Evolutionary conservation across 164 flowering plant species (phyloP).

Genomic region (Macadamia tetraphylla): DNA sequence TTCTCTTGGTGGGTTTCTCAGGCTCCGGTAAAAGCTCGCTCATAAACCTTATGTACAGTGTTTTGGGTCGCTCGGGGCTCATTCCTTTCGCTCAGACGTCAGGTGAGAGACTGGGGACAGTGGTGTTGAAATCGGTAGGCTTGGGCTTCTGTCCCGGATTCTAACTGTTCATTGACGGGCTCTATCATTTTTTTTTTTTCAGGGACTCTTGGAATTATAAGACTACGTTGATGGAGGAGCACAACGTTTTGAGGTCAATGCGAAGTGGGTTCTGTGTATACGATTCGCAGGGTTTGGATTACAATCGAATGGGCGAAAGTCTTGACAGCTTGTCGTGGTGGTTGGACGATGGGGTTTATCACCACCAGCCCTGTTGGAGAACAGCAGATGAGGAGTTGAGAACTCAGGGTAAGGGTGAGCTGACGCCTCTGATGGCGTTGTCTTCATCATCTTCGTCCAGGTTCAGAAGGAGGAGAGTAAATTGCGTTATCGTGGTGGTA

Average conservation of each 20-base stretch:
- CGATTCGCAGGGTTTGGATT: conserved; percentile 62
- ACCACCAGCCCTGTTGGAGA: conserved; percentile 54
- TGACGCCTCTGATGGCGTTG: conserved; percentile 1
- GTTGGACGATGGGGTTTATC: conserved; percentile 63
- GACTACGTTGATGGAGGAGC: conserved; percentile 62
- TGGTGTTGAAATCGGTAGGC: not conserved
- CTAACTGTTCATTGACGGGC: not conserved
- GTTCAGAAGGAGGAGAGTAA: conserved; percentile 43
- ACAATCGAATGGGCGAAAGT: conserved; percentile 25
- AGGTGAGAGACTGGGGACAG: conserved; percentile 33
- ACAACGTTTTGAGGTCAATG: conserved; percentile 68
- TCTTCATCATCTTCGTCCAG: conserved; percentile 24
- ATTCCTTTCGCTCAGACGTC: conserved; percentile 73
- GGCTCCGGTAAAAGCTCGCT: conserved; percentile 79
- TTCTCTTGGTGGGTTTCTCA: conserved; percentile 56
- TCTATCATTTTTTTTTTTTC: not conserved
- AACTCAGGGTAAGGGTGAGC: conserved; percentile 6
- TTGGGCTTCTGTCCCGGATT: not conserved
- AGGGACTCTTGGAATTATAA: conserved; percentile 34
- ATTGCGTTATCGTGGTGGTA: conserved; percentile 58
- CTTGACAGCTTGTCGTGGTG: conserved; percentile 39
- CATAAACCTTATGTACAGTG: conserved; percentile 71
- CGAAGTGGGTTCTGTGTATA: conserved; percentile 70
- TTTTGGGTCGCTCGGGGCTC: conserved; percentile 65
- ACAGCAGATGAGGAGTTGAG: conserved; percentile 25